Evolutionary conservation across 2,329 filamentous ascomycete genomes (phyloP).

Genomic region (Aureobasidium musti): DNA sequence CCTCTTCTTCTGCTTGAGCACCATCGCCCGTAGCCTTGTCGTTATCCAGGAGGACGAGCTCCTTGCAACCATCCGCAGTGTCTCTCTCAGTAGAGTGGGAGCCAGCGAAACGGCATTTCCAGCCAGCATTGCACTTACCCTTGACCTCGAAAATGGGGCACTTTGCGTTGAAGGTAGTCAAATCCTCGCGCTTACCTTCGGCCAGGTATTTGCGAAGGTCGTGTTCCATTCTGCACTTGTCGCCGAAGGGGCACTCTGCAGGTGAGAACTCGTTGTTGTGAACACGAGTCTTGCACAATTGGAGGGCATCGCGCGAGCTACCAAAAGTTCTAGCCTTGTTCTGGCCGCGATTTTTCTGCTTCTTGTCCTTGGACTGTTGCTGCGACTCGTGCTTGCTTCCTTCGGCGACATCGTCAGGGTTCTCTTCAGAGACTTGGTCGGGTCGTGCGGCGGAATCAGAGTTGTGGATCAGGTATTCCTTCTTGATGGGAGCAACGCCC

Average conservation of each 20-base stretch:
- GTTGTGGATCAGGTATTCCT: conserved; percentile 59
- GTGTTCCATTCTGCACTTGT: conserved; percentile 79
- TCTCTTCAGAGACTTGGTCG: conserved; percentile 29
- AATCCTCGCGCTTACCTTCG: conserved; percentile 77
- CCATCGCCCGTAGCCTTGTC: conserved; percentile 43
- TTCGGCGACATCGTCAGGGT: conserved; percentile 50
- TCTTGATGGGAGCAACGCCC: conserved; percentile 70
- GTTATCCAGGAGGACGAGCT: conserved; percentile 70
- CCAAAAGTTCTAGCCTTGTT: conserved; percentile 84
- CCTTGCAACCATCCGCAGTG: conserved; percentile 75
- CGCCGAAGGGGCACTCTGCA: conserved; percentile 70
- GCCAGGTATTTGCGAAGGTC: conserved; percentile 82
- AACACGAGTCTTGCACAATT: conserved; percentile 73
- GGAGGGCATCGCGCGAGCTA: conserved; percentile 72
- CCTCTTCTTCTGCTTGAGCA: conserved; percentile 35
- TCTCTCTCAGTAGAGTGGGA: conserved; percentile 84
- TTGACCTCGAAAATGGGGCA: conserved; percentile 80
- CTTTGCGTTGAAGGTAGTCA: conserved; percentile 71
- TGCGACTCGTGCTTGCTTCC: conserved; percentile 48
- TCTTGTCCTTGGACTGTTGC: conserved; percentile 48
- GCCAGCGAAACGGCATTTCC: conserved; percentile 89
- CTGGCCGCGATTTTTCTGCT: conserved; percentile 68
- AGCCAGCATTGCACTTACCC: conserved; percentile 79
- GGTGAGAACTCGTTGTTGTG: conserved; percentile 80
- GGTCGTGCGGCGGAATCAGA: conserved; percentile 32